Base-by-base conservation (phyloP, 768 basidiomycete species). In the Scleroderma citrinum region DNA sequence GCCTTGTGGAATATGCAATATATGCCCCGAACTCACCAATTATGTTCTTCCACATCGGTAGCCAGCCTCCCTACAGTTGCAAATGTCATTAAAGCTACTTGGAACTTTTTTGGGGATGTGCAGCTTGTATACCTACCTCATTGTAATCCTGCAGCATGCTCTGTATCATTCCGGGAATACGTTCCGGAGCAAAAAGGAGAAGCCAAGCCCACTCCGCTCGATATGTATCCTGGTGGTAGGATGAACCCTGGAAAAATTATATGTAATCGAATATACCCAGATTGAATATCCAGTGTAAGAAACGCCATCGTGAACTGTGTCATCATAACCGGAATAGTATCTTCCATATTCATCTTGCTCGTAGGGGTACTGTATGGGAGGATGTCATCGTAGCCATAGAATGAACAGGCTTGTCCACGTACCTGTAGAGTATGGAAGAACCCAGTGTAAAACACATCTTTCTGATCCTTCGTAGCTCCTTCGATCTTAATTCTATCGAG, bases 21-120 rank as follows among this genome's bases (percentile, higher is more conserved):
- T 3, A 14, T n/a, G 35, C 19, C 34, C 12, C 38, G 17, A 21
- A 54, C 70, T 52, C 41, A 78, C 81, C 81, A 21, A 85, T 78
- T 13, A 91, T 76, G 52, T 91, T 91, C 68, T 90, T 91, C 89
- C 89, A 92, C 87, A 91, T 90, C 0, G 89, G 89, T 32, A 92
- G 67, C 86, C 88, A 88, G 3, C 89, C 89, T 14, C 85, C 78
- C 81, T 75, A 55, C 7, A 31, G 39, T 21, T 19, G 14, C 2
- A 39, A 46, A 46, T 14, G 5, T 8, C 14, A 29, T 47, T 53
- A 6, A 51, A 46, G 19, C 38, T 7, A 36, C 32, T 39, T 41
- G n/a, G 5, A 2, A 43, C 32, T 34, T 5, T 2, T 31, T 16
- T 46, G 2, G 7, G 16, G 13, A n/a, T 5, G n/a, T 23, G 24